phyloP scores from a whole-genome alignment of 768 basidiomycete genomes.

The Cytidiella melzeri region DNA sequence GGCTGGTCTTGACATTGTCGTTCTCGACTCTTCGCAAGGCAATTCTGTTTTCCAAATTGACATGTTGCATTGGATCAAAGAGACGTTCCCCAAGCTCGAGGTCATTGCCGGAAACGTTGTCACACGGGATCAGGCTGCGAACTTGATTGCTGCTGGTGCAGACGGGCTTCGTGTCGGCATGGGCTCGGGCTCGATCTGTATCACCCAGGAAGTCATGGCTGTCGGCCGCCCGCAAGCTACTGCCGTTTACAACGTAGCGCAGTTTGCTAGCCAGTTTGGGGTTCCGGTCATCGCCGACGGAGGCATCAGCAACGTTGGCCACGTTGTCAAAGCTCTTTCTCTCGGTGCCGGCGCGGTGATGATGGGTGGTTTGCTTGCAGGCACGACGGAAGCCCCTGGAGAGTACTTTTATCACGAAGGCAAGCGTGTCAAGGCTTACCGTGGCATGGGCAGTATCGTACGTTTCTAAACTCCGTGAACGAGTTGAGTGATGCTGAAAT shows the following conservation, averaged over 20 bases:
- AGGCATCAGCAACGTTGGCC: conserved; percentile 91
- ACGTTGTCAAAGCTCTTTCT: conserved; percentile 93
- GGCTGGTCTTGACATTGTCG: conserved; percentile 91
- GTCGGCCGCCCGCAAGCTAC: conserved; percentile 97
- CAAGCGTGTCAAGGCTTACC: conserved; percentile 97
- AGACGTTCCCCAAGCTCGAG: conserved; percentile 77
- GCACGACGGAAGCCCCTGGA: conserved; percentile 94
- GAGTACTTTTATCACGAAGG: conserved; percentile 99
- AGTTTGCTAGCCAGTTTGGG: conserved; percentile 90
- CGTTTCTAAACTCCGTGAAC: conserved; percentile 16
- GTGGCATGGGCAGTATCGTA: conserved; percentile 92
- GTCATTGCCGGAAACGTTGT: conserved; percentile 98
- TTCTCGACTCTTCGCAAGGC: conserved; percentile 95
- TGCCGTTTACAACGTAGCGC: conserved; percentile 94
- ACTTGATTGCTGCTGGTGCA: conserved; percentile 88
- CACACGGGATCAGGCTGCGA: conserved; percentile 94
- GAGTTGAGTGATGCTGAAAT: background rate
- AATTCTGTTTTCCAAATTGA: conserved; percentile 92
- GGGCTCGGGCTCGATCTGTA: conserved; percentile 98
- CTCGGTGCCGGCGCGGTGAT: conserved; percentile 95
- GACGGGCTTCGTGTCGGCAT: conserved; percentile 96
- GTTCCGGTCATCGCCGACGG: conserved; percentile 97
- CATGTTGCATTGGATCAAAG: conserved; percentile 92
- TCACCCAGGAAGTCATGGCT: conserved; percentile 99
- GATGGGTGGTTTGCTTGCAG: conserved; percentile 97